Conservation (phyloP, 1,284 basidiomycete genomes). For the Marasmius tenuissimus region DNA sequence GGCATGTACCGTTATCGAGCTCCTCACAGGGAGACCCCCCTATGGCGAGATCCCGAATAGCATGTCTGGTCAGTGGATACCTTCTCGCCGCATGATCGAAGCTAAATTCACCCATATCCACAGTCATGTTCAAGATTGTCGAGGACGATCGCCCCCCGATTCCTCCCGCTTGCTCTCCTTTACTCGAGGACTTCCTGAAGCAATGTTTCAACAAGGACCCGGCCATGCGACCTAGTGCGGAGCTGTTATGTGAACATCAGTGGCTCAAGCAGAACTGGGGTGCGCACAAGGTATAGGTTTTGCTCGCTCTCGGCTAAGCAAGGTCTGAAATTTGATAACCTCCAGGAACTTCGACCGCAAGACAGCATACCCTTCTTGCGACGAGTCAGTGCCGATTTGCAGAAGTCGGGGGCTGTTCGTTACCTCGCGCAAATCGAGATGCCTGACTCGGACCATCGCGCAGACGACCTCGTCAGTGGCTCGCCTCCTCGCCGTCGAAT, state of each 20-base stretch:
- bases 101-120: constrained; percentile 1
- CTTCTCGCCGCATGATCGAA: constrained; percentile 8
- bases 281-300: constrained; percentile 62
- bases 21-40: constrained; percentile 89
- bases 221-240: constrained; percentile 75
- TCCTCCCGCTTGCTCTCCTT: constrained; percentile 74
- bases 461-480: constrained; percentile 28
- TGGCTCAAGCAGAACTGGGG: constrained; percentile 87
- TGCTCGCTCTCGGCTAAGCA: constrained; percentile 1
- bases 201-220: constrained; percentile 92
- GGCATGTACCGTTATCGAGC: constrained; percentile 91
- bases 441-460: constrained; percentile 38
- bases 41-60: constrained; percentile 85
- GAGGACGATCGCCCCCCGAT: constrained; percentile 88
- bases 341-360: constrained; percentile 79
- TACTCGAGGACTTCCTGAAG: constrained; percentile 75
- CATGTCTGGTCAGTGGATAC: constrained; percentile 68
- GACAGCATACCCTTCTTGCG: constrained; percentile 94
- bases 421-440: constrained; percentile 56
- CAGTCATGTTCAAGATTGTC: constrained; percentile 95
- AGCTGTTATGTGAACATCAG: constrained; percentile 81
- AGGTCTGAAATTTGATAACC: constrained; percentile 5
- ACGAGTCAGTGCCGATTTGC: constrained; percentile 83
- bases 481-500: constrained; percentile 35
- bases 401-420: constrained; percentile 65